Evolutionary conservation across 768 basidiomycete species (phyloP), one percentile per base, ranked within the genome.

Genomic region (Cystofilobasidium ferigula): DNA sequence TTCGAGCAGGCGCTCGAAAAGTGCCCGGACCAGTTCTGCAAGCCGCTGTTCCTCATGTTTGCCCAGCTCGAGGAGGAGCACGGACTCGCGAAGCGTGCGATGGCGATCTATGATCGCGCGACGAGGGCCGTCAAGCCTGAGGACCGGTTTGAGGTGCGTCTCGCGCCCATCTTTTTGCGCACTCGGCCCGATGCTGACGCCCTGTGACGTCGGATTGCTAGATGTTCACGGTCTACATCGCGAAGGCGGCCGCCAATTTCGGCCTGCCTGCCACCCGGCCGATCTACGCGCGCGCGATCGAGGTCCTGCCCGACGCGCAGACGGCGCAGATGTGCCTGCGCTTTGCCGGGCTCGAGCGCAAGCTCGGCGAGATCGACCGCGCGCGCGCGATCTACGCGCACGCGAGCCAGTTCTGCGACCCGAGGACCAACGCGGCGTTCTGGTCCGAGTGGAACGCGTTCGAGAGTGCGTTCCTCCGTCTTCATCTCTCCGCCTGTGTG

Each of bases 321-420:
- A 95, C 94, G 0, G 92, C 94, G 24, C 87, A 93, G 76, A 97
- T 98, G 90, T 97, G 93, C 75, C 80, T 97, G 26, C 88, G 92
- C 53, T 99, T 98, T 75, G 94, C 95, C 5, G 83, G 84, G 38
- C 83, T 99, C 72, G 95, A 99, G 76, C 86, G 94, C 71, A 99
- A 99, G 75, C 84, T 99, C 40, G 95, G 95, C 62, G 95, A 99
- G 79, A 98, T 99, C 76, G 95, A 99, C 78, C 83, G 95, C 30
- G 95, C 95, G 16, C 85, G 95, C 57, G 87, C 92, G 1, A 87
- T 98, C 70, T 98, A 94, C 71, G 94, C 92, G 1, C 94, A 98
- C 73, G 94, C 95, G 0, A 91, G 89, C 24, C 95, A 99, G 73
- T 98, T 99, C 82, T 99, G 94, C 76, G 94, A 98, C 74, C 94